A percentile compares a stretch with the other conserved stretches of the same genome.
phyloP scores from a whole-genome alignment of 106 monocot species.

The Apostasia shenzhenica region DNA sequence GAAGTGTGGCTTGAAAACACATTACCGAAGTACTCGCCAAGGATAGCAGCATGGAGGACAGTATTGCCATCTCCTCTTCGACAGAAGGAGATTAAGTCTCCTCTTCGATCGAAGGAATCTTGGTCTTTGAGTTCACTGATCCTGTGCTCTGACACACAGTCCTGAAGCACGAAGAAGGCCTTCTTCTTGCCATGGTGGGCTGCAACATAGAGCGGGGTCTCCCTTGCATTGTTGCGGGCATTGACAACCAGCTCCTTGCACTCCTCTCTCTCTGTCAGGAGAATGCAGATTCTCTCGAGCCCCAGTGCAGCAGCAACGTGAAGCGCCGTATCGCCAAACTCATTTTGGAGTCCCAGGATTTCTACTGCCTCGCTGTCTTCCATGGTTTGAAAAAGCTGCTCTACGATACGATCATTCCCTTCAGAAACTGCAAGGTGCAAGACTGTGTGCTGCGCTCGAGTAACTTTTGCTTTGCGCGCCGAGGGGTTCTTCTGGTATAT shows the following conservation, averaged over 20 bases:
- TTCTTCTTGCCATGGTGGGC: slow-evolving; percentile 16
- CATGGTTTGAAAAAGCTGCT: neutral
- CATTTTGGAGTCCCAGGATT: slow-evolving; percentile 2
- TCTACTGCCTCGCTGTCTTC: neutral
- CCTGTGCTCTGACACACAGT: neutral
- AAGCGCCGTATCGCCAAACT: slow-evolving; percentile 6
- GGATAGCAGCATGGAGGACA: slow-evolving; percentile 12
- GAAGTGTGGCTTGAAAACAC: neutral
- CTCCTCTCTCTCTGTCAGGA: neutral
- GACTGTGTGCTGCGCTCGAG: slow-evolving; percentile 13
- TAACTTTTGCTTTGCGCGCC: slow-evolving; percentile 1
- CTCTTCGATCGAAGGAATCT: neutral
- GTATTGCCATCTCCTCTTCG: slow-evolving; percentile 14
- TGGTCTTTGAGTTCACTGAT: neutral
- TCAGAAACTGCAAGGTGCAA: slow-evolving; percentile 18
- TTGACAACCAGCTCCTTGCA: neutral
- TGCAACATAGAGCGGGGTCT: slow-evolving; percentile 25
- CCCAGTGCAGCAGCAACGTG: slow-evolving; percentile 16
- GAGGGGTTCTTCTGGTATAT: neutral
- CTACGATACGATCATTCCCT: neutral
- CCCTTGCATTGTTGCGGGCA: slow-evolving; percentile 1
- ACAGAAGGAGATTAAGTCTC: neutral
- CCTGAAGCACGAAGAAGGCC: slow-evolving; percentile 17
- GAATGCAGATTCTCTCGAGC: neutral
- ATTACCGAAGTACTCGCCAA: slow-evolving; percentile 4